These are phyloP conservation scores for Botrytis tulipae DNA, from an alignment of 2,329 filamentous ascomycete genomes.

Conservation along the genomic window DNA sequence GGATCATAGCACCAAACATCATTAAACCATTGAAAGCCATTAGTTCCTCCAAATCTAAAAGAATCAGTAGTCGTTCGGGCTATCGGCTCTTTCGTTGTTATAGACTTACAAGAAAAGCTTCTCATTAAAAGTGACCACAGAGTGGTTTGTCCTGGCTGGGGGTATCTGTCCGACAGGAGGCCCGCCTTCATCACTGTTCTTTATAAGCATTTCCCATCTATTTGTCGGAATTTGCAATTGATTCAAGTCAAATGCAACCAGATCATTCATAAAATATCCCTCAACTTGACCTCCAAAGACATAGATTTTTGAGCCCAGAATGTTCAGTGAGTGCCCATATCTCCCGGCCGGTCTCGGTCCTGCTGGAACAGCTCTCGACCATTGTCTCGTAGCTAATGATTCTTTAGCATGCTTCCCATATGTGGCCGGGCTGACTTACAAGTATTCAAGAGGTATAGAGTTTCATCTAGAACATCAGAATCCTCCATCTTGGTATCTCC, in stretches of 20 bases:
- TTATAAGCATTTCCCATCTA: constrained; percentile 89
- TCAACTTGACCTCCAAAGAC: constrained; percentile 98
- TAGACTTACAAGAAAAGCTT: constrained; percentile 80
- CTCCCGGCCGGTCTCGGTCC: constrained; percentile 83
- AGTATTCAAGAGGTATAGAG: constrained; percentile 92
- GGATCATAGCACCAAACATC: constrained; percentile 98
- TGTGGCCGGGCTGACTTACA: constrained; percentile 62
- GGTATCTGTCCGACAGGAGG: constrained; percentile 66
- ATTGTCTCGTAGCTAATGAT: constrained; percentile 82
- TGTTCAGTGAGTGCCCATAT: constrained; percentile 95
- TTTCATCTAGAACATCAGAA: constrained; percentile 87
- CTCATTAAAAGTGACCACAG: constrained; percentile 87
- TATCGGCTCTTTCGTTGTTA: constrained; percentile 28
- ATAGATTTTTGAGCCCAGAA: constrained; percentile 93
- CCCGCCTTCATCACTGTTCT: constrained; percentile 64
- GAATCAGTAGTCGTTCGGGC: constrained; percentile 24
- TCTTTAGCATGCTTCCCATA: constrained; percentile 26
- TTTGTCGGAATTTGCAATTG: constrained; percentile 88
- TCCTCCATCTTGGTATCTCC: constrained; percentile 98
- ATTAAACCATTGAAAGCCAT: constrained; percentile 96
- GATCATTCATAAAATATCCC: constrained; percentile 96
- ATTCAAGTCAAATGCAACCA: constrained; percentile 93
- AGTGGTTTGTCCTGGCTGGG: constrained; percentile 90
- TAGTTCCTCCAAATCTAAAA: constrained; percentile 88
- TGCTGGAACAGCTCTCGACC: constrained; percentile 89